Evolutionary conservation across 768 basidiomycete genomes (phyloP).

Genomic region (Cubamyces sp.): DNA sequence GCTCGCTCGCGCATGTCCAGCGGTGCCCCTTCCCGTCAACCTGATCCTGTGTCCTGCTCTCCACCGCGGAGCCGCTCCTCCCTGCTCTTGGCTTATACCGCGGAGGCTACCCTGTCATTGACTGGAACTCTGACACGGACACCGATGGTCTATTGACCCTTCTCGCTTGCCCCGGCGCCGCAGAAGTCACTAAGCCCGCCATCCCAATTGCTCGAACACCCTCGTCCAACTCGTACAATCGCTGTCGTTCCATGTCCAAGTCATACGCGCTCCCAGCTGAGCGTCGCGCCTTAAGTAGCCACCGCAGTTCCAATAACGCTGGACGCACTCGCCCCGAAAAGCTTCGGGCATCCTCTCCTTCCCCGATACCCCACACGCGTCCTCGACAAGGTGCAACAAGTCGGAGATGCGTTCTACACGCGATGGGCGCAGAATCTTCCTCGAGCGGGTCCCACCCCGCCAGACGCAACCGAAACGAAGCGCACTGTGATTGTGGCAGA

Average conservation of each 20-base stretch:
- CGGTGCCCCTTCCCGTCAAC: background rate
- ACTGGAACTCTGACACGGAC: background rate
- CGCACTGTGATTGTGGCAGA: no score
- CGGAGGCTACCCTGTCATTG: no score
- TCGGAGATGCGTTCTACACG: no score
- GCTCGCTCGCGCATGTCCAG: conserved; percentile 15
- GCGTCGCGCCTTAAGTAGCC: background rate
- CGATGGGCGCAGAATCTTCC: no score
- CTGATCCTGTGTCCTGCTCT: background rate
- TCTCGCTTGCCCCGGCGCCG: background rate
- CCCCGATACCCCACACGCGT: background rate
- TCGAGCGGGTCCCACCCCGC: no score
- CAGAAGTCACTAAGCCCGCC: background rate
- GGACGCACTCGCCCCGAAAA: conserved; percentile 19
- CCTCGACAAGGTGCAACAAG: no score
- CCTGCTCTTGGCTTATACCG: background rate
- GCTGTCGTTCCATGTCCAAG: conserved; percentile 7
- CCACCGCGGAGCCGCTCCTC: conserved; percentile 22
- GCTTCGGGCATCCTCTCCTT: conserved; percentile 20
- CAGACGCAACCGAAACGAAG: no score
- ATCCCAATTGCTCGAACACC: background rate
- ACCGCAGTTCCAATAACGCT: conserved; percentile 9
- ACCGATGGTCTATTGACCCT: no score
- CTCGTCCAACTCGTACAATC: conserved; percentile 9
- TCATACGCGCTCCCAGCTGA: conserved; percentile 12